Conservation (phyloP, 75 land plant genomes). For the Cryptomeria japonica region DNA sequence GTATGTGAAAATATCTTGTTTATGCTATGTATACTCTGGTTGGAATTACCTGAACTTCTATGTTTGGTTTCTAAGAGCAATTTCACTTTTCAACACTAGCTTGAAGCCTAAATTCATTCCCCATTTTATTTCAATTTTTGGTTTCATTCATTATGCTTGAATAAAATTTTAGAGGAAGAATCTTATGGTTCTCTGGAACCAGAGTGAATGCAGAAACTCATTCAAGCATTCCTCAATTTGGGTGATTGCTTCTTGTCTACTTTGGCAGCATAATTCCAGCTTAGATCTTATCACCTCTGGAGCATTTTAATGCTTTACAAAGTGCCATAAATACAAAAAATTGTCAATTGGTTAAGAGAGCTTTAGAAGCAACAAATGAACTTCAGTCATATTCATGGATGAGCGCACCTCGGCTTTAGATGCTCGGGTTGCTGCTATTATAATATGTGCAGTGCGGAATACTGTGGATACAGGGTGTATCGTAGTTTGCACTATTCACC, state of each 20-base stretch:
- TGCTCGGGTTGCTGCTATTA: constrained; percentile 27
- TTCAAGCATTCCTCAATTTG: neutral
- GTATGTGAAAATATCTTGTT: neutral
- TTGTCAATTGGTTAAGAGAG: constrained; percentile 53
- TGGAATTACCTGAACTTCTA: neutral
- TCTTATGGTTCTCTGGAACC: neutral
- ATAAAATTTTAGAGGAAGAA: neutral
- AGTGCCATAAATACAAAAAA: constrained; percentile 43
- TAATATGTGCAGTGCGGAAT: constrained; percentile 23
- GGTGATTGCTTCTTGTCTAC: neutral
- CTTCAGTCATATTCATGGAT: constrained; percentile 16
- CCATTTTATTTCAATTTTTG: neutral
- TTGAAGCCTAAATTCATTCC: neutral
- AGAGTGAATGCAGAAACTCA: neutral
- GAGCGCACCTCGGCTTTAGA: constrained; percentile 25
- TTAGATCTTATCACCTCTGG: neutral
- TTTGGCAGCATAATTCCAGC: neutral
- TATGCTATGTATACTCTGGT: neutral
- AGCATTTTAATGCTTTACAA: neutral
- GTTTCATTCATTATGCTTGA: neutral
- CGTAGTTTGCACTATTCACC: constrained; percentile 34
- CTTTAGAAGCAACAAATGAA: constrained; percentile 40
- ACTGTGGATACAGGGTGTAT: constrained; percentile 54
- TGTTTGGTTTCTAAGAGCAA: neutral
- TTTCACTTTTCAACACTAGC: neutral